Percentiles rank a stretch among this genome's conserved stretches.
These are phyloP conservation scores for Venturia pyrina DNA, from an alignment of 2,329 filamentous ascomycete genomes.

Conservation along the genomic window DNA sequence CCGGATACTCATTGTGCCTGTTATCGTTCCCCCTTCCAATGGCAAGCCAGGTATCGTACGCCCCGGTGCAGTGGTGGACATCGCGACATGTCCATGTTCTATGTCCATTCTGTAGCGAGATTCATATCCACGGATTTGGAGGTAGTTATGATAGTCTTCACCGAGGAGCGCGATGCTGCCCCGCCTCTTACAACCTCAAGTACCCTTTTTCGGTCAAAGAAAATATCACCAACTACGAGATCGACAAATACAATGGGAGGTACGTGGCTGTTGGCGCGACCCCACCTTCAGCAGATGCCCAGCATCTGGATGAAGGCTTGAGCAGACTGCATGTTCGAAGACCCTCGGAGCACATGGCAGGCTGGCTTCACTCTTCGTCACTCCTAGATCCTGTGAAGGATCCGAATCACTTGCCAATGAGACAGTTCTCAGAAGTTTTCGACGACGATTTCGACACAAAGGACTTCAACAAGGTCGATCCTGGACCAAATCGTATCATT, in stretches of 20 bases:
- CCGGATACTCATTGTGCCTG: no score
- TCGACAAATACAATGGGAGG: background rate
- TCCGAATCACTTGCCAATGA: background rate
- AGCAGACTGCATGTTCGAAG: background rate
- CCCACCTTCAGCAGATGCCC: background rate
- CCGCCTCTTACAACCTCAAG: background rate
- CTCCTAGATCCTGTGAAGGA: background rate
- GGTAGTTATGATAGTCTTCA: background rate
- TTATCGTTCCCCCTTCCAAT: background rate
- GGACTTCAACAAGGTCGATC: constrained; percentile 1
- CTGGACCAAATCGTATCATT: background rate
- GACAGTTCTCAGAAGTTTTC: background rate
- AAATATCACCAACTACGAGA: constrained; percentile 1
- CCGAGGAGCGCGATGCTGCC: background rate
- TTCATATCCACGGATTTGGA: background rate
- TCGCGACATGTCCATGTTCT: background rate
- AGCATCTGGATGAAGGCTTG: background rate
- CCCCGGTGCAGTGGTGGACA: constrained; percentile 2
- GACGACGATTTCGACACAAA: background rate
- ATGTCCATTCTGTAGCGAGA: background rate
- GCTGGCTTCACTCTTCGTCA: background rate
- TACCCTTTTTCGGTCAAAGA: constrained; percentile 1
- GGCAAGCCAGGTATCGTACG: background rate
- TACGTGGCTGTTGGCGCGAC: background rate
- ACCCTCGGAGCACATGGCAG: background rate